These are phyloP conservation scores for Cordyceps javanica DNA, from an alignment of 2,329 filamentous ascomycete genomes.

Conservation along the genomic window DNA sequence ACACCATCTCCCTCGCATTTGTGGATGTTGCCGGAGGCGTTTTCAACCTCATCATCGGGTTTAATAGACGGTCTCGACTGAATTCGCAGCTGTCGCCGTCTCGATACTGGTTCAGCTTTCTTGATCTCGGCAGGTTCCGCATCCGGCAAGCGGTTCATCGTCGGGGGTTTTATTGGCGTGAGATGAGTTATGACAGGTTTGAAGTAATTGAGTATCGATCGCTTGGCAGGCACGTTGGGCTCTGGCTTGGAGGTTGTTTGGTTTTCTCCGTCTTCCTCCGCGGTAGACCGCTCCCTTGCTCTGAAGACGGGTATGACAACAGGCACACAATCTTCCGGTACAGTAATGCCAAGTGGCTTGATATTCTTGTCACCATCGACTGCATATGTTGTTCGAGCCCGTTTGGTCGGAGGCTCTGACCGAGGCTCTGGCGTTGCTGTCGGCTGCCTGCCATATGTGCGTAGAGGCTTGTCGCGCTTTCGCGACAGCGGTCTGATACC, in stretches of 20 bases:
- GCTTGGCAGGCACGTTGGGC: conserved; percentile 17
- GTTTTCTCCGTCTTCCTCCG: neutral
- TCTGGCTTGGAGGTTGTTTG: neutral
- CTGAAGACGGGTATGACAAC: neutral
- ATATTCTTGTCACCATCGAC: neutral
- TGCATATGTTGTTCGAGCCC: conserved; percentile 4
- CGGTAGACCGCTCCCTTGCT: neutral
- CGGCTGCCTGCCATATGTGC: conserved; percentile 35
- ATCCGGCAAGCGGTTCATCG: neutral
- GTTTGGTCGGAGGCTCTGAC: conserved; percentile 25
- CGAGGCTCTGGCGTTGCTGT: conserved; percentile 20
- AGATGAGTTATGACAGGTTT: conserved; percentile 20
- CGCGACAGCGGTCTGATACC: conserved; percentile 20
- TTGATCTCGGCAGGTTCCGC: neutral
- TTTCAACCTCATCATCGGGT: neutral
- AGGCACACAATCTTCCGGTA: neutral
- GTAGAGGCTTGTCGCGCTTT: conserved; percentile 28
- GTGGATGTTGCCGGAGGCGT: neutral
- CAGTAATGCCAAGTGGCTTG: neutral
- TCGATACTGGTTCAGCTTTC: neutral
- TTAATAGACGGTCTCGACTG: conserved; percentile 16
- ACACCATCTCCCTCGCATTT: neutral
- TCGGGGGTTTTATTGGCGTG: neutral
- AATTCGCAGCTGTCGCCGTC: conserved; percentile 25
- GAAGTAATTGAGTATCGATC: conserved; percentile 37